Evolutionary conservation across 2,329 filamentous ascomycete genomes (phyloP).

Genomic region (Pseudogymnoascus sp.): DNA sequence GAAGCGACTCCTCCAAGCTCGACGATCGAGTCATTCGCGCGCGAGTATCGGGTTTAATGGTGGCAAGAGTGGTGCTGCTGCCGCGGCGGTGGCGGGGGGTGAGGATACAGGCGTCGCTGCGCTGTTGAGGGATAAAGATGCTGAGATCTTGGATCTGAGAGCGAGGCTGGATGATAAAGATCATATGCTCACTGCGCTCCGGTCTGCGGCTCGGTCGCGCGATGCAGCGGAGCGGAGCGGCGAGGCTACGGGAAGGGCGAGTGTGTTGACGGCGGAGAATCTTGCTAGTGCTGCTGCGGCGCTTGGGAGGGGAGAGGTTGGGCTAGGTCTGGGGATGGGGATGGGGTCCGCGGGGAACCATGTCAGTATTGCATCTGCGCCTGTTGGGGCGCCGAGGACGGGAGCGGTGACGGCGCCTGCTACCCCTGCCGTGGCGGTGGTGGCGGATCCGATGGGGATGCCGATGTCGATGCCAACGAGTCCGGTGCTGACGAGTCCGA

Average conservation of each 20-base stretch:
- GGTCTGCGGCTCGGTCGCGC: conserved; percentile 75
- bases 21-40: conserved; percentile 80
- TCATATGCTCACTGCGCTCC: conserved; percentile 79
- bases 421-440: conserved; percentile 6
- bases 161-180: conserved; percentile 90
- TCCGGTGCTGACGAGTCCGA: conserved; percentile 14
- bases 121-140: conserved; percentile 77
- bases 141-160: conserved; percentile 84
- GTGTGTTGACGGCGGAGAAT: conserved; percentile 10
- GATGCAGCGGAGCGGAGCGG: conserved; percentile 60
- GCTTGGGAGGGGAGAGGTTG: neutral
- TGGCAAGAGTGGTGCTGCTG: conserved; percentile 36
- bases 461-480: neutral
- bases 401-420: neutral
- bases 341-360: neutral
- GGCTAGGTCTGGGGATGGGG: neutral
- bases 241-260: neutral
- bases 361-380: neutral
- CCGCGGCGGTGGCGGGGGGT: conserved; percentile 58
- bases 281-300: conserved; percentile 9
- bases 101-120: conserved; percentile 70
- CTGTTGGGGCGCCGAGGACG: neutral
- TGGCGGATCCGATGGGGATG: neutral
- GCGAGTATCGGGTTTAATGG: conserved; percentile 60
- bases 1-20: conserved; percentile 81